Evolutionary conservation across 2,329 filamentous ascomycete genomes (phyloP).

Genomic region (Penicillium sp.): DNA sequence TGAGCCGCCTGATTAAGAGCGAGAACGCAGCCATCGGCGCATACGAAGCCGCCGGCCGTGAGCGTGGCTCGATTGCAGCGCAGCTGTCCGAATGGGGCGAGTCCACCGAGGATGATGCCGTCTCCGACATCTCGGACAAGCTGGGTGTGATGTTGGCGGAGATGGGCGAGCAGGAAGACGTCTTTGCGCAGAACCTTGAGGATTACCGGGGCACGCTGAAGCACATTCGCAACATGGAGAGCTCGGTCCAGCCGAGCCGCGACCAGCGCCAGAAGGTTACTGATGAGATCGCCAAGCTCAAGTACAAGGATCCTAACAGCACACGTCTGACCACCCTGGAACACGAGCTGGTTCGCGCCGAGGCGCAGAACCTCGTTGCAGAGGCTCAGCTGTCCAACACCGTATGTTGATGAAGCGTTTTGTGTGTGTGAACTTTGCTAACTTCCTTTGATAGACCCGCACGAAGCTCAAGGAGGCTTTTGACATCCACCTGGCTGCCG

Average conservation of each 20-base stretch:
- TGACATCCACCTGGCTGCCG: slow-evolving; percentile 80
- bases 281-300: slow-evolving; percentile 89
- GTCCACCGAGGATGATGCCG: slow-evolving; percentile 78
- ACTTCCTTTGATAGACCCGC: slow-evolving; percentile 62
- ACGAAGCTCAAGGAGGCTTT: slow-evolving; percentile 96
- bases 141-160: slow-evolving; percentile 88
- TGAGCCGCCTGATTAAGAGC: slow-evolving; percentile 91
- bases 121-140: slow-evolving; percentile 93
- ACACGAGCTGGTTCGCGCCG: slow-evolving; percentile 92
- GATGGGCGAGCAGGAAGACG: slow-evolving; percentile 89
- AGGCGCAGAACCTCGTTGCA: slow-evolving; percentile 92
- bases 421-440: slow-evolving; percentile 1
- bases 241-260: slow-evolving; percentile 87
- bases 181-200: slow-evolving; percentile 81
- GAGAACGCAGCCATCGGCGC: slow-evolving; percentile 84
- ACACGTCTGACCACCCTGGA: slow-evolving; percentile 79
- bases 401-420: slow-evolving; percentile 53
- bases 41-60: slow-evolving; percentile 79
- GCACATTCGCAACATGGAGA: slow-evolving; percentile 91
- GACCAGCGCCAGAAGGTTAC: slow-evolving; percentile 83
- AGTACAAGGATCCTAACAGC: slow-evolving; percentile 86
- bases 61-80: slow-evolving; percentile 78
- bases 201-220: slow-evolving; percentile 81
- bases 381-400: slow-evolving; percentile 96
- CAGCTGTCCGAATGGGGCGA: slow-evolving; percentile 98